phyloP scores from a whole-genome alignment of 1,139 yeast species.

The Scheffersomyces stambukii region DNA sequence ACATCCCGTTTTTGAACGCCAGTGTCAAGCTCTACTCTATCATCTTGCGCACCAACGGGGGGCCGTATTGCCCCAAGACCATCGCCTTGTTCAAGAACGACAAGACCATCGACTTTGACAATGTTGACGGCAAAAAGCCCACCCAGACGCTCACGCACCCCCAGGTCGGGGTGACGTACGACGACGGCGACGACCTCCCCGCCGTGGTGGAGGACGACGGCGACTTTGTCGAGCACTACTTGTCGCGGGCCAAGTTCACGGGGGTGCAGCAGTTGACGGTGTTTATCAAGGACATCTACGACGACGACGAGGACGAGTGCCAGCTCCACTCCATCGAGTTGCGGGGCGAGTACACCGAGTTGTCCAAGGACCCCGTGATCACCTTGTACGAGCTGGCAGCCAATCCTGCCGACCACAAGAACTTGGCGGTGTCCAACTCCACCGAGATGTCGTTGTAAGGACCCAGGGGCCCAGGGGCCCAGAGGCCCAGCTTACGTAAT shows the following conservation, averaged over 20 bases:
- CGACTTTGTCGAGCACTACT: conserved; percentile 76
- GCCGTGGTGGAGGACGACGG: conserved; percentile 28
- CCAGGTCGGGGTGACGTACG: conserved; percentile 43
- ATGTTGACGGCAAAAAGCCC: conserved; percentile 48
- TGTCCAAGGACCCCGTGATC: conserved; percentile 64
- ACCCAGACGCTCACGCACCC: conserved; percentile 62
- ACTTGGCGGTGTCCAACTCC: conserved; percentile 10
- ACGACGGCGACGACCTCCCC: conserved; percentile 34
- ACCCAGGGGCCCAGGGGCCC: no score
- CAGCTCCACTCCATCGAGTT: conserved; percentile 70
- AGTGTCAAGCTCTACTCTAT: conserved; percentile 71
- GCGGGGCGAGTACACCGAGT: conserved; percentile 71
- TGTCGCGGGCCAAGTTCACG: conserved; percentile 73
- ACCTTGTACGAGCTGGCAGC: conserved; percentile 88
- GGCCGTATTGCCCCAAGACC: conserved; percentile 60
- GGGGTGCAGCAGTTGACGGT: conserved; percentile 66
- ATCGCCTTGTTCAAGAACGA: conserved; percentile 74
- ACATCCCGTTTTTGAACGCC: conserved; percentile 71
- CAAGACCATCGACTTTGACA: conserved; percentile 66
- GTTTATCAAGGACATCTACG: conserved; percentile 65
- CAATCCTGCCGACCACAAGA: conserved; percentile 84
- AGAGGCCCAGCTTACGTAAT: no score
- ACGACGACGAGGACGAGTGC: conserved; percentile 51
- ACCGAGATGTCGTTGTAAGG: conserved; percentile 1
- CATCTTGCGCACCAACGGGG: conserved; percentile 63